These are phyloP conservation scores for Mucor mucedo DNA, from an alignment of 371 early-diverging fungal species.

Conservation along the genomic window DNA sequence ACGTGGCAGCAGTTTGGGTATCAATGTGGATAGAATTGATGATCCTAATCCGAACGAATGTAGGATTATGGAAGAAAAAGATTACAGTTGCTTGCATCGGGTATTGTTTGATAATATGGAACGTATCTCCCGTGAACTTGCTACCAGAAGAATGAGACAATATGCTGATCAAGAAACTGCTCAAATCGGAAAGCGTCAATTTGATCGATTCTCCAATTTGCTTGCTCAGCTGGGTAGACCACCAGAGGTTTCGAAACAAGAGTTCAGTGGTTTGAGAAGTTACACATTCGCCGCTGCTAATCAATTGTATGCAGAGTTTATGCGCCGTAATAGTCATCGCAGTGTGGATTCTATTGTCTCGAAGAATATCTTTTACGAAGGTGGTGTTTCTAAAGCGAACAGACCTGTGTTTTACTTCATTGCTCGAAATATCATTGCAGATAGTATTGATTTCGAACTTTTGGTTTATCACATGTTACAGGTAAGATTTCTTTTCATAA, in stretches of 20 bases:
- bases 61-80: slow-evolving; percentile 61
- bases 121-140: slow-evolving; percentile 67
- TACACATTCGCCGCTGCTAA: slow-evolving; percentile 57
- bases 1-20: slow-evolving; percentile 2
- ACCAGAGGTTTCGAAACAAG: slow-evolving; percentile 46
- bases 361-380: slow-evolving; percentile 80
- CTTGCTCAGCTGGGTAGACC: slow-evolving; percentile 88
- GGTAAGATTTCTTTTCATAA: slow-evolving; percentile 33
- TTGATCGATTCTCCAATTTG: slow-evolving; percentile 77
- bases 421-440: slow-evolving; percentile 74
- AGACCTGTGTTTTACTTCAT: slow-evolving; percentile 88
- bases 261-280: slow-evolving; percentile 51
- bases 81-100: slow-evolving; percentile 67
- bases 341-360: slow-evolving; percentile 67
- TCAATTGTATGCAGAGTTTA: slow-evolving; percentile 79
- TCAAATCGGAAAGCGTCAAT: slow-evolving; percentile 53
- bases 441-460: slow-evolving; percentile 84
- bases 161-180: slow-evolving; percentile 39
- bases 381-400: slow-evolving; percentile 76
- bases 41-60: slow-evolving; percentile 23
- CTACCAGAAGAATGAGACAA: slow-evolving; percentile 50
- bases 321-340: slow-evolving; percentile 76
- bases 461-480: slow-evolving; percentile 76
- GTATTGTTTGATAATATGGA: slow-evolving; percentile 76
- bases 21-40: slow-evolving; percentile 5